Evolutionary conservation across 1,284 basidiomycete species (phyloP), one percentile per base, ranked within the genome.

Genomic region (Sanghuangporus baumii): DNA sequence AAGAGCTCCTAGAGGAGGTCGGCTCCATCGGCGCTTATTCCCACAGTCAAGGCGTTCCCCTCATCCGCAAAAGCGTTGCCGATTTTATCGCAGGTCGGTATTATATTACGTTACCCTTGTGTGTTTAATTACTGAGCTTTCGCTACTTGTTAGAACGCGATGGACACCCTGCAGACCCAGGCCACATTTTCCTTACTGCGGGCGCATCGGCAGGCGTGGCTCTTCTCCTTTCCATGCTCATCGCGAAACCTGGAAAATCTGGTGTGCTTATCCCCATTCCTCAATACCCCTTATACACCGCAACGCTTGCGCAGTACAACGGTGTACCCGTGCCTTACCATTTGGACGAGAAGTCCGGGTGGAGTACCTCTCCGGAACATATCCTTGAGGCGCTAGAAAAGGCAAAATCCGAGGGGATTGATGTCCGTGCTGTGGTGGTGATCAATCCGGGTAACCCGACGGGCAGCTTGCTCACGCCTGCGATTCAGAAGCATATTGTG

Each of bases 371-470:
- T 60, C 80, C 89, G 40, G 71, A 79, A 11, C 83, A 86, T 55
- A 86, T 99, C 69, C 79, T 86, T 63, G 76, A 79, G 1, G 85
- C 89, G 12, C 79, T 98, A 64, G 78, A 82, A 26, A 82, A 88
- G 59, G 91, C 91, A 1, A 78, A 82, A 40, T 75, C 78, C 64
- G 83, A 89, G 8, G 90, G 89, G 62, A 79, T 82, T 36, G 76
- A 77, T 9, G 81, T 92, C 58, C 92, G 89, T 71, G 93, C 91
- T 2, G 84, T 98, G 65, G 95, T 96, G 63, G 85, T 97, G 69
- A 97, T 98, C 80, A 97, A 97, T 78, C 95, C 95, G 1, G 95
- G 95, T 34, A 98, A 98, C 78, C 95, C 96, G 20, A 97, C 95
- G 0, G 96, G 95, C 47, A 85, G 88, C 2, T 82, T 95, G 63